Conservation (phyloP, 495 filamentous ascomycete genomes). For the Aspergillus ostianus region DNA sequence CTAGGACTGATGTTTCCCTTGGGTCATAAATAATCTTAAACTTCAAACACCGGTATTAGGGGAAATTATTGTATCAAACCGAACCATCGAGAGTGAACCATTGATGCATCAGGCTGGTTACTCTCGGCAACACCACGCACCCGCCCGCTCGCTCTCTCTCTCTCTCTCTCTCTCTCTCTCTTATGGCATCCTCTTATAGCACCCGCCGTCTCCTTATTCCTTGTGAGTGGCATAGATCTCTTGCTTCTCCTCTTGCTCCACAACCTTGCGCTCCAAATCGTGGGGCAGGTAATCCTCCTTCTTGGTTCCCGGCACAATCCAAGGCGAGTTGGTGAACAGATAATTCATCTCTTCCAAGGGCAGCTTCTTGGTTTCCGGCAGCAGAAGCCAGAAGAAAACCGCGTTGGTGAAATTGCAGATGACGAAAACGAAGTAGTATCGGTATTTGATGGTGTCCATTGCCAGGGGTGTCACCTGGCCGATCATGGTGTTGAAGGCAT, state of each 20-base stretch:
- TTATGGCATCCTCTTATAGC: not conserved
- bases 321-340: slow-evolving; percentile 66
- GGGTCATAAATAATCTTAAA: not conserved
- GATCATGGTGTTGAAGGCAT: slow-evolving; percentile 74
- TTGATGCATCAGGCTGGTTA: not conserved
- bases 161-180: not conserved
- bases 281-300: slow-evolving; percentile 37
- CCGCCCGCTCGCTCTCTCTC: not conserved
- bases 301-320: slow-evolving; percentile 54
- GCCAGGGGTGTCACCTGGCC: slow-evolving; percentile 65
- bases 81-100: not conserved
- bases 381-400: slow-evolving; percentile 59
- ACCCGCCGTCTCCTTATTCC: slow-evolving; percentile 19
- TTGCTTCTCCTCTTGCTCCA: slow-evolving; percentile 39
- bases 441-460: slow-evolving; percentile 49
- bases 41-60: not conserved
- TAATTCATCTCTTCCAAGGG: slow-evolving; percentile 71
- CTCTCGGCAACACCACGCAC: not conserved
- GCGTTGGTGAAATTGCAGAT: slow-evolving; percentile 56
- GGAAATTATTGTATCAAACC: not conserved
- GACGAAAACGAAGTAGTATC: slow-evolving; percentile 58
- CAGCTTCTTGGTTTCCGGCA: slow-evolving; percentile 64
- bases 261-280: slow-evolving; percentile 40
- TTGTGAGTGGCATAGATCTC: slow-evolving; percentile 18
- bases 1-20: not conserved